A percentile compares a stretch with the other conserved stretches of the same genome.
phyloP scores from a whole-genome alignment of 2,329 filamentous ascomycete genomes.

The Pyrenophora graminea region DNA sequence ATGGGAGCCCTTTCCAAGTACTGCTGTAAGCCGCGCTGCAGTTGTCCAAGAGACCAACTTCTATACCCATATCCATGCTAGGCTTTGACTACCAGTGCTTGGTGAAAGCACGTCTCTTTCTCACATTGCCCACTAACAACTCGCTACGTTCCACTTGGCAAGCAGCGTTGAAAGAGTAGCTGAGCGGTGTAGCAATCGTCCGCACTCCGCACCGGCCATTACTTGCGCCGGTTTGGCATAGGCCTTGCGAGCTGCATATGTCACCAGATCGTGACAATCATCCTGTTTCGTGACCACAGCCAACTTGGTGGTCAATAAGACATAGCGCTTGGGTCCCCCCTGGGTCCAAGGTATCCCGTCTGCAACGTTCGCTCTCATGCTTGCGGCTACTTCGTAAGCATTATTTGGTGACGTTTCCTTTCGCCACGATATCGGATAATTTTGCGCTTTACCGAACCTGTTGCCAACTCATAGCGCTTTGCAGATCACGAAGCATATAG shows the following conservation, averaged over 20 bases:
- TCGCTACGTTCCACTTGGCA: too few species aligned
- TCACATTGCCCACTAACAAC: background rate
- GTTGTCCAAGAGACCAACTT: background rate
- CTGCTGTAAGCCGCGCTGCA: background rate
- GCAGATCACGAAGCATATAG: slow-evolving; percentile 5
- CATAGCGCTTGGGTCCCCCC: slow-evolving; percentile 1
- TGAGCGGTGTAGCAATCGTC: background rate
- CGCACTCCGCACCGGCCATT: background rate
- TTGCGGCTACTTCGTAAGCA: slow-evolving; percentile 12
- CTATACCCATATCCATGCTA: background rate
- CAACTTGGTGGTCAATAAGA: background rate
- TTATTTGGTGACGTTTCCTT: slow-evolving; percentile 17
- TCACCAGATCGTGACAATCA: background rate
- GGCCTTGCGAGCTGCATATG: background rate
- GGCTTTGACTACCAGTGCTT: background rate
- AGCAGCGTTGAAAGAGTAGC: background rate
- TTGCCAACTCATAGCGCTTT: slow-evolving; percentile 14
- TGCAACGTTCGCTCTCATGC: background rate
- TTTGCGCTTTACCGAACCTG: slow-evolving; percentile 16
- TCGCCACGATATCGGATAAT: slow-evolving; percentile 21
- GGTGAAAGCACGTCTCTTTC: slow-evolving; percentile 1
- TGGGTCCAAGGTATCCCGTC: background rate
- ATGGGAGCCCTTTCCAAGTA: background rate
- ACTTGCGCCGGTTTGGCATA: background rate
- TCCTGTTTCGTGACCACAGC: slow-evolving; percentile 1